A percentile compares a stretch with the other conserved stretches of the same genome.
phyloP scores from a whole-genome alignment of 2,329 filamentous ascomycete genomes.

The Clarireedia hainanense region DNA sequence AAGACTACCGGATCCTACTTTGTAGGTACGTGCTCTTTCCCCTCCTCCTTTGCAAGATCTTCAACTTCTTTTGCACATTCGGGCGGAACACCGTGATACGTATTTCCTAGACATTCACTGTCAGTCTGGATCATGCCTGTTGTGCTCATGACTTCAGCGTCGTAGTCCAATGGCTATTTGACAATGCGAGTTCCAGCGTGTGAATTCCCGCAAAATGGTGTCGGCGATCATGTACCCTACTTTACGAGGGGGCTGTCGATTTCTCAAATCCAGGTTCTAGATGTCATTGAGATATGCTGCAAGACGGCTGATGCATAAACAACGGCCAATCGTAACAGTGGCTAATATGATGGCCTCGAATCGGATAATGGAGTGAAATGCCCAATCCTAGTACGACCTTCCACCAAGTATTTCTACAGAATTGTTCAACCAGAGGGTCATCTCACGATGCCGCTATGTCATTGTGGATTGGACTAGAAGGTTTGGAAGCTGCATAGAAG shows the following conservation, averaged over 20 bases:
- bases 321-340: neutral
- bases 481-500: conserved; percentile 11
- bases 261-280: neutral
- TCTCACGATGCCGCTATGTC: neutral
- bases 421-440: neutral
- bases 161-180: neutral
- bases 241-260: neutral
- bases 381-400: neutral
- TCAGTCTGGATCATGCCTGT: neutral
- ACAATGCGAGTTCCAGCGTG: neutral
- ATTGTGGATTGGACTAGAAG: conserved; percentile 8
- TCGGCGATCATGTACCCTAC: neutral
- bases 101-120: no score
- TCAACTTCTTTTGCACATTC: neutral
- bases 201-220: neutral
- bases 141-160: neutral
- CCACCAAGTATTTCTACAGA: no score
- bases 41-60: neutral
- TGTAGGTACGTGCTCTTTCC: neutral
- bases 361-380: neutral
- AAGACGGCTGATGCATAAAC: conserved; percentile 2
- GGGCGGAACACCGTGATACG: no score
- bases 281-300: neutral
- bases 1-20: neutral
- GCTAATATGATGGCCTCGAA: neutral